Evolutionary conservation across 2,329 filamentous ascomycete genomes (phyloP), one percentile per base, ranked within the genome.

Genomic region (Byssothecium circinans): DNA sequence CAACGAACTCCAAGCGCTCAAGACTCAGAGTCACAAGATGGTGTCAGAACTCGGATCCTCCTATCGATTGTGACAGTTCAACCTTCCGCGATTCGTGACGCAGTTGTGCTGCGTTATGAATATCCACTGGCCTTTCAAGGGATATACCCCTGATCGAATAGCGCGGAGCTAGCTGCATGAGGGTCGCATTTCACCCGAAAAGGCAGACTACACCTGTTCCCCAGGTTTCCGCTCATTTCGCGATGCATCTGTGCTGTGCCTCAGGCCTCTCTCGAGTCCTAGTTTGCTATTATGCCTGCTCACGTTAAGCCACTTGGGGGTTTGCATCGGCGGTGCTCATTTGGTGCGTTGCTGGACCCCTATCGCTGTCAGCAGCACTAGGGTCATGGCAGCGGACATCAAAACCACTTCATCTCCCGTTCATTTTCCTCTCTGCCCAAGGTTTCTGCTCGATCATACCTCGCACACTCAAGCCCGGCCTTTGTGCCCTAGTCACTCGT

Each of bases 401-500:
- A 70, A 70, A 70, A 69, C 51, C 53, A 47, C 56, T 51, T 47
- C 44, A 25, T 53, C 45, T 60, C 58, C 63, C 58, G 48, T 45
- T 27, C 50, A 50, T 53, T 53, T 54, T 52, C 61, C 54, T 53
- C 51, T 48, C 46, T 58, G 59, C 62, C 55, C 64, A 66, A 66
- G 63, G 65, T 61, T 62, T 56, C 40, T 56, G 60, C 59, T 57
- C 58, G 60, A 57, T 56, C 49, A 55, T 56, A 61, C 64, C 60
- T 68, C 62, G 62, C 61, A 58, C 54, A 27, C 36, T 58, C 62
- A 64, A 64, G 57, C 53, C 43, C 53, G 63, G 65, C 64, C 62
- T 58, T 63, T 56, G 64, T 63, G 67, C 67, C 68, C 45, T 49
- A 48, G 63, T 65, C 67, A 60, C 60, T 70, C 67, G 56, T 70